A percentile compares a stretch with the other conserved stretches of the same genome.
Conservation (phyloP, 1,284 basidiomycete species). For the Cerrena zonata region DNA sequence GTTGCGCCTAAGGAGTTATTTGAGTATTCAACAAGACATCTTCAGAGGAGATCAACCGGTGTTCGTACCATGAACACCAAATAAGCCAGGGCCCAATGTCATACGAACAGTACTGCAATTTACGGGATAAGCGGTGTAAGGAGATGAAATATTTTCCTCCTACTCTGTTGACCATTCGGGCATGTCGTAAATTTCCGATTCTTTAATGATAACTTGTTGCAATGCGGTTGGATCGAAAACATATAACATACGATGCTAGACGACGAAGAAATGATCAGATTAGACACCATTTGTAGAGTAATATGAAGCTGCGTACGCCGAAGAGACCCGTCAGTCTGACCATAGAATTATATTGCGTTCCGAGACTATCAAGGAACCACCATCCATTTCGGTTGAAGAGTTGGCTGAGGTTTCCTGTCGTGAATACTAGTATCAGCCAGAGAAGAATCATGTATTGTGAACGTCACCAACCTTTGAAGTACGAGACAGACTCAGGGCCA, state of each 20-base stretch:
- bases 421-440: too few relatives aligned
- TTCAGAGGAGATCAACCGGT: too few relatives aligned
- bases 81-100: too few relatives aligned
- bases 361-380: neutral
- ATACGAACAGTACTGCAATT: neutral
- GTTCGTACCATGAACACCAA: too few relatives aligned
- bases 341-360: neutral
- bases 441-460: too few relatives aligned
- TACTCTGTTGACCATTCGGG: too few relatives aligned
- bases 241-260: slow-evolving; percentile 1
- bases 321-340: neutral
- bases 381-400: neutral
- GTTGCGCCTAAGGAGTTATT: slow-evolving; percentile 13
- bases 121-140: too few relatives aligned
- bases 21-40: too few relatives aligned
- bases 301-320: neutral
- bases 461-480: too few relatives aligned
- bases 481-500: too few relatives aligned
- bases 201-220: slow-evolving; percentile 2
- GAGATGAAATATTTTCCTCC: too few relatives aligned
- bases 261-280: neutral
- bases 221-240: slow-evolving; percentile 5
- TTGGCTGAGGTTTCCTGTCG: neutral
- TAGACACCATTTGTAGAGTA: neutral
- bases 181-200: neutral